Percentiles rank a stretch among this genome's conserved stretches.
These are phyloP conservation scores for Podospora appendiculata DNA, from an alignment of 495 filamentous ascomycete genomes.

Conservation along the genomic window DNA sequence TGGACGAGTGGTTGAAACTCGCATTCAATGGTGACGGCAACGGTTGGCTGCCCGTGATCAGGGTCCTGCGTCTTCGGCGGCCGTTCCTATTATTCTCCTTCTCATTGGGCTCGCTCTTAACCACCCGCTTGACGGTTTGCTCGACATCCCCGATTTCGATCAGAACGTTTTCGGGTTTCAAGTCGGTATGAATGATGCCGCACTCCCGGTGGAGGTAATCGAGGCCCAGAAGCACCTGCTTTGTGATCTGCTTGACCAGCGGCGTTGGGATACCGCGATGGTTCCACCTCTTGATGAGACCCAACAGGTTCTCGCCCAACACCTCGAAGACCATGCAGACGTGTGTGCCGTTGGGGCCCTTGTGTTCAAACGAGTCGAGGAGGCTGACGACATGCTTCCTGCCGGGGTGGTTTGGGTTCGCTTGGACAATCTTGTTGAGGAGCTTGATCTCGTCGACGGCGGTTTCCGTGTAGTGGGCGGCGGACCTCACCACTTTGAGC, in stretches of 20 bases:
- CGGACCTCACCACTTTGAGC: constrained; percentile 93
- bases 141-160: constrained; percentile 99
- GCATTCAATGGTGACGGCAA: constrained; percentile 91
- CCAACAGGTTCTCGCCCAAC: constrained; percentile 88
- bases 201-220: constrained; percentile 97
- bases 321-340: constrained; percentile 99
- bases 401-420: constrained; percentile 88
- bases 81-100: constrained; percentile 94
- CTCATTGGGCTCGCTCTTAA: constrained; percentile 71
- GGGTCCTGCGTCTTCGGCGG: constrained; percentile 79
- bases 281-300: constrained; percentile 97
- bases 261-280: constrained; percentile 94
- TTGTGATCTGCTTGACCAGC: constrained; percentile 96
- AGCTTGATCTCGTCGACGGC: constrained; percentile 99
- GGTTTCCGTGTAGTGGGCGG: constrained; percentile 97
- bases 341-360: constrained; percentile 90
- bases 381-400: constrained; percentile 91
- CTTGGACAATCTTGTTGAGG: constrained; percentile 90
- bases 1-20: constrained; percentile 71
- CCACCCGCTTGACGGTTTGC: constrained; percentile 88
- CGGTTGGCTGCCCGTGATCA: constrained; percentile 96
- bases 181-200: constrained; percentile 96
- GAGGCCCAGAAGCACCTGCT: constrained; percentile 90
- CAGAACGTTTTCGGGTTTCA: constrained; percentile 96
- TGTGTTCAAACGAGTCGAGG: constrained; percentile 94